Percentiles rank a stretch among this genome's conserved stretches.
phyloP scores from a whole-genome alignment of 371 early-diverging fungal genomes.

The Mortierella sp. region DNA sequence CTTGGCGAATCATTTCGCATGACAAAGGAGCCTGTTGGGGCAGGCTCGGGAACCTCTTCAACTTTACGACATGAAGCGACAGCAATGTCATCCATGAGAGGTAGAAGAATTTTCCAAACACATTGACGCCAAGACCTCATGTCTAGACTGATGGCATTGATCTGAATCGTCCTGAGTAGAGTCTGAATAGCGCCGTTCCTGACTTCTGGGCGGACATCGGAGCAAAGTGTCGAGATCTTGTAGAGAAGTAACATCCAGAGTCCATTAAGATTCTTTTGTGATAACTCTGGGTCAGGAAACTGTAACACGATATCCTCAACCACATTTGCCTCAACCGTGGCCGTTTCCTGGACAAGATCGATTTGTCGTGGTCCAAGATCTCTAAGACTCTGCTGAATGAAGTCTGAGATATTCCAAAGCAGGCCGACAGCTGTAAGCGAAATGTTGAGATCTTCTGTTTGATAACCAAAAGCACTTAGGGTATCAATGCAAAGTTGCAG shows the following conservation, averaged over 20 bases:
- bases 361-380: slow-evolving; percentile 52
- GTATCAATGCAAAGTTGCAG: slow-evolving; percentile 88
- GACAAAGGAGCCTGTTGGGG: slow-evolving; percentile 74
- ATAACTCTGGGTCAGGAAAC: slow-evolving; percentile 61
- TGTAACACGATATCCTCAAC: slow-evolving; percentile 37
- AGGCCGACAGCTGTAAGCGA: slow-evolving; percentile 93
- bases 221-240: slow-evolving; percentile 85
- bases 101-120: slow-evolving; percentile 91
- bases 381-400: slow-evolving; percentile 78
- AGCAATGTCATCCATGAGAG: slow-evolving; percentile 87
- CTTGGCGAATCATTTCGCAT: slow-evolving; percentile 73
- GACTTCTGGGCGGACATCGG: slow-evolving; percentile 92
- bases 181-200: slow-evolving; percentile 96
- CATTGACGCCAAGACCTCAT: slow-evolving; percentile 85
- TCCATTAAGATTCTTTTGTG: slow-evolving; percentile 66
- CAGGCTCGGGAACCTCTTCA: slow-evolving; percentile 38
- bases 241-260: slow-evolving; percentile 91
- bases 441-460: slow-evolving; percentile 94
- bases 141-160: slow-evolving; percentile 82
- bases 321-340: not conserved
- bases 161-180: slow-evolving; percentile 91
- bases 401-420: slow-evolving; percentile 91
- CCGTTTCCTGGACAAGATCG: not conserved
- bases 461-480: slow-evolving; percentile 85
- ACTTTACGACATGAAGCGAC: slow-evolving; percentile 59